Conservation (phyloP, 768 basidiomycete species). For the Tremella fuciformis region DNA sequence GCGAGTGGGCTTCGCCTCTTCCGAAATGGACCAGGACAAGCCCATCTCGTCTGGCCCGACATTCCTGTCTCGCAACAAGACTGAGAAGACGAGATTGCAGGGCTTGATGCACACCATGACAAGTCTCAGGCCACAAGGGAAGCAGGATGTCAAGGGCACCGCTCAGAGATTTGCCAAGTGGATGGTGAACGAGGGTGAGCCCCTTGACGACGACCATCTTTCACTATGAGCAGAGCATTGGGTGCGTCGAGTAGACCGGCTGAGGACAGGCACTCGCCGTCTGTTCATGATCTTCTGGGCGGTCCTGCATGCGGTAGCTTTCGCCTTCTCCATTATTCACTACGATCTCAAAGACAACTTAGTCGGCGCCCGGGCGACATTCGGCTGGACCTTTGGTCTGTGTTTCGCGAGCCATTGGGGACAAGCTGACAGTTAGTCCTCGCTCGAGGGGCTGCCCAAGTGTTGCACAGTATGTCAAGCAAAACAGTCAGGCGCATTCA, state of each 20-base stretch:
- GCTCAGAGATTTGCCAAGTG: constrained; percentile 64
- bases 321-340: constrained; percentile 64
- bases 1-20: neutral
- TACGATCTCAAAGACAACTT: constrained; percentile 61
- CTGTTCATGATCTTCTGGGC: constrained; percentile 79
- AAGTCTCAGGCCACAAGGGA: constrained; percentile 28
- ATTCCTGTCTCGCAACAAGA: constrained; percentile 77
- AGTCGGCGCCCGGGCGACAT: constrained; percentile 62
- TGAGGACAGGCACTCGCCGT: constrained; percentile 56
- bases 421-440: constrained; percentile 59
- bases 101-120: constrained; percentile 70
- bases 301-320: constrained; percentile 73
- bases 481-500: neutral
- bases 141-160: constrained; percentile 51
- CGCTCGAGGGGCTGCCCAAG: constrained; percentile 81
- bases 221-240: too few species aligned
- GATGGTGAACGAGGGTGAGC: constrained; percentile 86
- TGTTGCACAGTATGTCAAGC: constrained; percentile 61
- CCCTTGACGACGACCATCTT: neutral
- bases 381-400: constrained; percentile 76
- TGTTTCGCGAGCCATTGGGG: constrained; percentile 8
- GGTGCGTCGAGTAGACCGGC: neutral
- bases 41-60: constrained; percentile 51
- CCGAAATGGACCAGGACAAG: constrained; percentile 1
- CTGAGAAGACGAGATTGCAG: constrained; percentile 77